These are phyloP conservation scores for Tephrocybe sp. DNA, from an alignment of 768 basidiomycete genomes.

Conservation along the genomic window DNA sequence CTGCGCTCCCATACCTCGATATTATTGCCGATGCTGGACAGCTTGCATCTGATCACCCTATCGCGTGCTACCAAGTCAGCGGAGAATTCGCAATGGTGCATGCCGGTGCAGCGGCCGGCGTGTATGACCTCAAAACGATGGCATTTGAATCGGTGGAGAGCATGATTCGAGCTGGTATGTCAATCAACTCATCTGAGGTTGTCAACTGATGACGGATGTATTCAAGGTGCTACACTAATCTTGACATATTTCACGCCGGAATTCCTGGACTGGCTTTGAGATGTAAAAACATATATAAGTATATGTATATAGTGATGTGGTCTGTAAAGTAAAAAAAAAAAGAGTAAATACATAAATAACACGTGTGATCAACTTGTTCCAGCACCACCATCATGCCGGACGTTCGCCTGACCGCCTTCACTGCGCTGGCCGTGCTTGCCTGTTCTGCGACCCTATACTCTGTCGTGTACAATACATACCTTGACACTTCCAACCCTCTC, in stretches of 20 bases:
- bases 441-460: slow-evolving; percentile 68
- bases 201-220: neutral
- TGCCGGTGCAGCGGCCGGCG: slow-evolving; percentile 89
- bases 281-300: neutral
- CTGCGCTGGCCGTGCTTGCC: slow-evolving; percentile 45
- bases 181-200: neutral
- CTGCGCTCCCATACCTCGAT: slow-evolving; percentile 94
- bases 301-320: too few species aligned
- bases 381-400: slow-evolving; percentile 22
- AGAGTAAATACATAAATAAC: neutral
- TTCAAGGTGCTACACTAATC: slow-evolving; percentile 81
- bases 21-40: slow-evolving; percentile 87
- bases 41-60: slow-evolving; percentile 81
- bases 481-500: slow-evolving; percentile 83
- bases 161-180: slow-evolving; percentile 88
- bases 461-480: slow-evolving; percentile 61
- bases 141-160: slow-evolving; percentile 92
- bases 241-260: slow-evolving; percentile 96
- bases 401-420: slow-evolving; percentile 32
- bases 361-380: slow-evolving; percentile 1
- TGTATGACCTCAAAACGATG: slow-evolving; percentile 92
- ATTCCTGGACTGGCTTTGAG: slow-evolving; percentile 82
- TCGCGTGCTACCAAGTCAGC: slow-evolving; percentile 97
- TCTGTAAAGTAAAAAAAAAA: too few species aligned
- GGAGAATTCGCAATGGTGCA: slow-evolving; percentile 98